Base-by-base conservation (phyloP, 306 rosid genomes). In the Ziziphus jujuba region DNA sequence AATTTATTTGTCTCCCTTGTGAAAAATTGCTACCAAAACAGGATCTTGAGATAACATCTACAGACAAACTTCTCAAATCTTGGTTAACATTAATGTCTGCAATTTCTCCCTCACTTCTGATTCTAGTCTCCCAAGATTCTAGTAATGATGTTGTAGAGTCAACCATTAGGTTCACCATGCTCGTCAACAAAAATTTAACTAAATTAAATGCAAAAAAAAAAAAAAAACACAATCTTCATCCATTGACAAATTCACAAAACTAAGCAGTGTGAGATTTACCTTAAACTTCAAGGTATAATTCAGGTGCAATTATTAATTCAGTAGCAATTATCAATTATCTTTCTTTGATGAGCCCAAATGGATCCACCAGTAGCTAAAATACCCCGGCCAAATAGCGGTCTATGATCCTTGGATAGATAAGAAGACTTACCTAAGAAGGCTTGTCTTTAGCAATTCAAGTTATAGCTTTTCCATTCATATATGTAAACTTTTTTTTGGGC, bases 11-110 rank as follows among this genome's bases (percentile, higher is more conserved):
- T 65, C 78, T 80, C 19, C 93, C 97, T 57, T 84, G 72, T 2
- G 57, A 54, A 75, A 80, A 91, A 56, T 73, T 81, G 79, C 91
- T 88, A 28, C 93, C 93, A 58, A 91, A 88, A 72, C 87, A 89
- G 23, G 91, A 82, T 65, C 71, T 83, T 0, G 90, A 80, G 53
- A 87, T 85, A 63, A 89, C 78, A 59, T 83, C 88, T 0, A 82
- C 91, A 0, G 85, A 91, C 77, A 88, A 81, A 70, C 83, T 72
- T 80, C 80, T 67, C 40, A 87, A 52, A 70, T 83, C 81, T 0
- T 75, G 77, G 71, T 83, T 87, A 17, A 91, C 14, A 43, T 69
- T 80, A 17, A 89, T 75, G 21, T 76, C 91, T 15, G 73, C 66
- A 53, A 14, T 54, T 35, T 50, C 78, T 72, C 83, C 89, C 34